Evolutionary conservation across 1,139 yeast genomes (phyloP), one percentile per base, ranked within the genome.

Genomic region (Geotrichum reessii): DNA sequence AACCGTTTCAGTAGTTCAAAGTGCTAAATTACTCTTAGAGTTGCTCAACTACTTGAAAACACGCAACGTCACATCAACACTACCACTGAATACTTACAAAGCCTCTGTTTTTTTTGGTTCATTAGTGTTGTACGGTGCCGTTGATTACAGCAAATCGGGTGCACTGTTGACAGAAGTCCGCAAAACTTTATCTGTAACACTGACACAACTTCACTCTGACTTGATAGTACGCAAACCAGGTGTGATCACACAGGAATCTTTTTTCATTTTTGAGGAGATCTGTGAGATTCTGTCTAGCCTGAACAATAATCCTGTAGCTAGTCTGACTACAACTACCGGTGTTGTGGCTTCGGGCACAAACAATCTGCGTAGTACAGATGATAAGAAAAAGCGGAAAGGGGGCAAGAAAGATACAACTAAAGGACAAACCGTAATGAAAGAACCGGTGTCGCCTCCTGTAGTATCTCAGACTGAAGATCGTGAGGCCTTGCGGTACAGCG

Each of bases 61-160:
- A 0, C 62, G 79, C 62, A 67, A 76, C 63, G 72, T 73, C 64
- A 67, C 75, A 65, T 69, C 81, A 53, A 73, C 96, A 0, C 71
- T 89, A 12, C 95, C 96, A 0, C 67, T 87, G 48, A 87, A 87
- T 66, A 75, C 84, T 14, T 76, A 91, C 0, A 74, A 95, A 60
- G 82, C 86, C 61, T 82, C 83, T 65, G 83, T 91, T 0, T 75
- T 91, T 52, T 78, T 86, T 62, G 80, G 91, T 0, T 74, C 89
- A 19, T 70, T 89, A 58, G 87, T 88, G 21, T 89, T 95, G 0
- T 85, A 84, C 63, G 91, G 95, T 9, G 82, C 90, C 0, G 76
- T 90, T 59, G 96, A 89, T 63, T 89, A 87, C 68, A 85, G 89
- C 2, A 84, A 87, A 67, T 91, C 93, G 25, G 96, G 96, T 0